phyloP scores from a whole-genome alignment of 257 asterid species.

The Solanum virginianum region DNA sequence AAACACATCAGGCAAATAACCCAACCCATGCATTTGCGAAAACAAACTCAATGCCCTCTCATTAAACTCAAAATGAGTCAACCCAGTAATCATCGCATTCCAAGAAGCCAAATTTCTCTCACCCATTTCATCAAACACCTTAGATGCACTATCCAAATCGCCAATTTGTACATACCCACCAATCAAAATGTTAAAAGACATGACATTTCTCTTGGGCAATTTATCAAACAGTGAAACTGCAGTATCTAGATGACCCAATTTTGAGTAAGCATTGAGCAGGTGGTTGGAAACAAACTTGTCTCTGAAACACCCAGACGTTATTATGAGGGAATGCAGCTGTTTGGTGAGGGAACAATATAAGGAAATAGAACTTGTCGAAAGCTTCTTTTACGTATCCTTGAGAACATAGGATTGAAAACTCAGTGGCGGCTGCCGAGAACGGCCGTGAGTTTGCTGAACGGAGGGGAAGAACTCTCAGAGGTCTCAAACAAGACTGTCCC shows the following conservation, averaged over 20 bases:
- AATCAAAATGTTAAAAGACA: slow-evolving; percentile 70
- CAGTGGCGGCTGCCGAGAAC: slow-evolving; percentile 10
- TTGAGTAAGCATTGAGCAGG: slow-evolving; percentile 45
- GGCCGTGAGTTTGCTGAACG: slow-evolving; percentile 10
- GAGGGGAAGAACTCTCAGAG: slow-evolving; percentile 6
- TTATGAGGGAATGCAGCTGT: slow-evolving; percentile 61
- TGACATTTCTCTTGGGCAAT: slow-evolving; percentile 54
- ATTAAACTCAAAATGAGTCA: slow-evolving; percentile 49
- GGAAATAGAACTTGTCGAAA: slow-evolving; percentile 26
- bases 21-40: slow-evolving; percentile 37
- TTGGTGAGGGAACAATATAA: slow-evolving; percentile 23
- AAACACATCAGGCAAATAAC: slow-evolving; percentile 53
- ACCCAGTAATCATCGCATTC: slow-evolving; percentile 74
- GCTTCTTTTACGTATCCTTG: slow-evolving; percentile 45
- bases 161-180: slow-evolving; percentile 59
- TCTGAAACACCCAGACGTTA: slow-evolving; percentile 37
- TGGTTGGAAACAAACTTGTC: slow-evolving; percentile 57
- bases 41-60: slow-evolving; percentile 47
- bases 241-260: slow-evolving; percentile 26
- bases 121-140: slow-evolving; percentile 54
- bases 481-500: slow-evolving; percentile 24
- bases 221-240: slow-evolving; percentile 46
- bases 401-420: slow-evolving; percentile 32
- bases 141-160: slow-evolving; percentile 35
- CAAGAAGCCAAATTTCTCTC: slow-evolving; percentile 72